Conservation (phyloP, 2,329 filamentous ascomycete species). For the Epichloe baconii region DNA sequence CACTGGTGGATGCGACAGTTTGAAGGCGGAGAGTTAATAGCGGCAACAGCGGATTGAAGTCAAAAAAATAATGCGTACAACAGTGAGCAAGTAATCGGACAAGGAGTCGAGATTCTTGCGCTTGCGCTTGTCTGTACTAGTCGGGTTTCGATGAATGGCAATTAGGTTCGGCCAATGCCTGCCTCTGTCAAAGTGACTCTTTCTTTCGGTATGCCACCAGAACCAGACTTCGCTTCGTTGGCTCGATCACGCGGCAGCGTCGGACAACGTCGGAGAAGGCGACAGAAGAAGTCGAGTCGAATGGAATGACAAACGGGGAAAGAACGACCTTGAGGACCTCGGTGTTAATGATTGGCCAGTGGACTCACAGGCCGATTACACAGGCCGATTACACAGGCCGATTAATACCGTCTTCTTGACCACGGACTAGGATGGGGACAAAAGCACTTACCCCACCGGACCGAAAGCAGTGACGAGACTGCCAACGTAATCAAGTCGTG, state of each 20-base stretch:
- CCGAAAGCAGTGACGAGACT: background rate
- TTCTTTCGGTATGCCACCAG: background rate
- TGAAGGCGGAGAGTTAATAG: background rate
- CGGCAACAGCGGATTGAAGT: background rate
- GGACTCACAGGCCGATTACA: too few species aligned
- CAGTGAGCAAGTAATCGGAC: background rate
- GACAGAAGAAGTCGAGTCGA: constrained; percentile 5
- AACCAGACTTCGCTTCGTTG: background rate
- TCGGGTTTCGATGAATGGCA: background rate
- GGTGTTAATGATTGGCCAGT: constrained; percentile 7
- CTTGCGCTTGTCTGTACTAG: background rate
- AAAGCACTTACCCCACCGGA: constrained; percentile 1
- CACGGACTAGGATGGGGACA: background rate
- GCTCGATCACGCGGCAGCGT: constrained; percentile 2
- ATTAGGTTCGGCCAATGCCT: background rate
- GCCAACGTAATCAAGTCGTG: background rate
- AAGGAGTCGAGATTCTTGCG: background rate
- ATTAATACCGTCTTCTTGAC: background rate
- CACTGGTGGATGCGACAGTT: background rate
- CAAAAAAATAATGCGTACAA: background rate
- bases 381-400: too few species aligned
- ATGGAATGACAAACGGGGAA: constrained; percentile 1
- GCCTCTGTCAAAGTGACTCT: background rate
- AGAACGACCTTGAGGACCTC: background rate
- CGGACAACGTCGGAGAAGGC: constrained; percentile 10